Conservation (phyloP, 257 asterid genomes). For the Perilla frutescens region DNA sequence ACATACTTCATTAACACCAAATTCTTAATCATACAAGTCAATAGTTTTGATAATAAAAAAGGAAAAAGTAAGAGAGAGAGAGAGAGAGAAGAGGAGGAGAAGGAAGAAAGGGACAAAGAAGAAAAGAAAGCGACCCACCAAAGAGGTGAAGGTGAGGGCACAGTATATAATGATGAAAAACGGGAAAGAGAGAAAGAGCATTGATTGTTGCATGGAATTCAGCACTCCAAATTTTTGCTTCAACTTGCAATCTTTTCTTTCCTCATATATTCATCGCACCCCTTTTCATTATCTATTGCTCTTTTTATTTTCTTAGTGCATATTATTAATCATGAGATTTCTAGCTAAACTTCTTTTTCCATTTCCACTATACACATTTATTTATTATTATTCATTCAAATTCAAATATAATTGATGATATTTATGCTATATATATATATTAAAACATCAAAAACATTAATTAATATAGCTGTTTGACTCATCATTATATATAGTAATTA, state of each 20-base stretch:
- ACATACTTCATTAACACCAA: no score
- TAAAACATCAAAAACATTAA: neutral
- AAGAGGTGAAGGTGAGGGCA: slow-evolving; percentile 28
- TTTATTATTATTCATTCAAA: no score
- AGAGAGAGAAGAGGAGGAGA: slow-evolving; percentile 9
- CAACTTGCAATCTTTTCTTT: slow-evolving; percentile 59
- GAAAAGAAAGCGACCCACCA: slow-evolving; percentile 43
- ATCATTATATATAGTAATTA: neutral
- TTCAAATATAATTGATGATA: neutral
- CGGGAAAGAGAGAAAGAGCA: slow-evolving; percentile 58
- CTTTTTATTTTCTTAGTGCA: slow-evolving; percentile 51
- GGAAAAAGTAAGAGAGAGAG: neutral
- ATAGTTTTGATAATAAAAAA: neutral
- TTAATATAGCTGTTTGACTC: slow-evolving; percentile 1
- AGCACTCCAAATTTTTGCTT: slow-evolving; percentile 59
- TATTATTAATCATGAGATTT: slow-evolving; percentile 64
- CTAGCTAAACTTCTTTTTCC: slow-evolving; percentile 57
- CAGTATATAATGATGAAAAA: slow-evolving; percentile 55
- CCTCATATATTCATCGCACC: slow-evolving; percentile 19
- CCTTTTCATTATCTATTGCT: slow-evolving; percentile 46
- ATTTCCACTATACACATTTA: slow-evolving; percentile 33
- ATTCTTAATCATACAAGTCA: no score
- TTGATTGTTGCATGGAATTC: slow-evolving; percentile 96
- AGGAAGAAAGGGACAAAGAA: slow-evolving; percentile 33
- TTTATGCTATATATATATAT: no score